Conservation (phyloP, 306 rosid genomes). For the Castanopsis chinensis region DNA sequence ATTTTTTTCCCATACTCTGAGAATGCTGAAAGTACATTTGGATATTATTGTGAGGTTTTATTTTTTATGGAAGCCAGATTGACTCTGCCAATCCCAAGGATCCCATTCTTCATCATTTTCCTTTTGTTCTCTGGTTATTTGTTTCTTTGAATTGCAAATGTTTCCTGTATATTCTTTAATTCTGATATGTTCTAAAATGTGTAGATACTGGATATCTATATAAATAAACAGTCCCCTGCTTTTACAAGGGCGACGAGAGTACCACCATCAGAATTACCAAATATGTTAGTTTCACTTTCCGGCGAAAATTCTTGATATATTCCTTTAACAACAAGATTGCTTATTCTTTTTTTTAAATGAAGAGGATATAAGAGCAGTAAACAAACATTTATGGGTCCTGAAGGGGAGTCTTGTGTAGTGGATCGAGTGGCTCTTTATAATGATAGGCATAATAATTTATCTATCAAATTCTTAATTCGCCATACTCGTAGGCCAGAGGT, state of each 20-base stretch:
- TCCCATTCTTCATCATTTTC: background rate
- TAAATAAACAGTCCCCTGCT: constrained; percentile 69
- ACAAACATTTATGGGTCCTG: constrained; percentile 59
- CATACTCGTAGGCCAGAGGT: constrained; percentile 99
- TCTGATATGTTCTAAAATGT: constrained; percentile 6
- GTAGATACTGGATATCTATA: constrained; percentile 70
- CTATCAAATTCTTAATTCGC: constrained; percentile 68
- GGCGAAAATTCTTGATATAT: background rate
- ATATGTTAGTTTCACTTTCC: constrained; percentile 40
- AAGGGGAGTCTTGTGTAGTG: constrained; percentile 76
- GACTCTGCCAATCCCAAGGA: background rate
- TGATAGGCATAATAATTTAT: constrained; percentile 65
- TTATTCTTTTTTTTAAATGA: constrained; percentile 29
- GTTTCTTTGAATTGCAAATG: constrained; percentile 3
- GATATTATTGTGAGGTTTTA: too few species aligned
- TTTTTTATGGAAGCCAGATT: too few species aligned
- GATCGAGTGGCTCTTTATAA: constrained; percentile 82
- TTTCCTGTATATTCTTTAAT: background rate
- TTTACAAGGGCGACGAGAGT: constrained; percentile 36
- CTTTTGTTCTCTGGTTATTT: background rate
- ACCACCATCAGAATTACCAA: constrained; percentile 47
- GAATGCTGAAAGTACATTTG: too few species aligned
- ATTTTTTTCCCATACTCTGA: background rate
- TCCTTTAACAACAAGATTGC: constrained; percentile 2
- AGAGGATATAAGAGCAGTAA: constrained; percentile 48